Base-by-base conservation (phyloP, 371 early-diverging fungal species). In the Circinella minor region DNA sequence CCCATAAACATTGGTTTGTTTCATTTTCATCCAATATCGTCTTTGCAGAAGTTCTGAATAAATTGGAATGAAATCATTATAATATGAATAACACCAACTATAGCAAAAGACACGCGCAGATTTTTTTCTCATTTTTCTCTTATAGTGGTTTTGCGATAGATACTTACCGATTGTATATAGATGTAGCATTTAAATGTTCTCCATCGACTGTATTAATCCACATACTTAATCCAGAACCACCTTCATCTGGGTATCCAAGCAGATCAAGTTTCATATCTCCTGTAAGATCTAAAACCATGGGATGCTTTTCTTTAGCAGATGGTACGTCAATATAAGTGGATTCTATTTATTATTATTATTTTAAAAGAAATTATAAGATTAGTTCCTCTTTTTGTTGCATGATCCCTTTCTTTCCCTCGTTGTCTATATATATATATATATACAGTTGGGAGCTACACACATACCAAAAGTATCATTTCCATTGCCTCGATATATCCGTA, bases 231-330 rank as follows among this genome's bases (percentile, higher is more conserved):
- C 75, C 74, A n/a, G 5, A 70, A 18, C 72, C 79, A 46, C 60
- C 70, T 73, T 75, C 77, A 59, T 67, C 72, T 4, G 88, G 67
- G 66, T 93, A 92, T 34, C 96, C 97, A 43, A 97, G 71, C 4
- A 97, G 79, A 71, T 93, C 92, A 6, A 92, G 82, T 43, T 81
- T 81, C 89, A 94, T 94, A 61, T 89, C 86, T 13, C 98, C 96
- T 75, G 82, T 81, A 59, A 87, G 87, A 80, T 97, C 97, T 8
- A 93, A 77, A 0, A 92, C 86, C 74, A 95, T 88, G 0, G 98
- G 98, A 64, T 94, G 90, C 0, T 87, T 77, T 8, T 71, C 62
- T 20, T 77, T 80, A 14, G 92, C 88, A 5, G 89, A 81, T 11
- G 87, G 88, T 48, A 93, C 65, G 7, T 71, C 69, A 37, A 86